Conservation (phyloP, 495 filamentous ascomycete species). For the Massariosphaeria phaeospora region DNA sequence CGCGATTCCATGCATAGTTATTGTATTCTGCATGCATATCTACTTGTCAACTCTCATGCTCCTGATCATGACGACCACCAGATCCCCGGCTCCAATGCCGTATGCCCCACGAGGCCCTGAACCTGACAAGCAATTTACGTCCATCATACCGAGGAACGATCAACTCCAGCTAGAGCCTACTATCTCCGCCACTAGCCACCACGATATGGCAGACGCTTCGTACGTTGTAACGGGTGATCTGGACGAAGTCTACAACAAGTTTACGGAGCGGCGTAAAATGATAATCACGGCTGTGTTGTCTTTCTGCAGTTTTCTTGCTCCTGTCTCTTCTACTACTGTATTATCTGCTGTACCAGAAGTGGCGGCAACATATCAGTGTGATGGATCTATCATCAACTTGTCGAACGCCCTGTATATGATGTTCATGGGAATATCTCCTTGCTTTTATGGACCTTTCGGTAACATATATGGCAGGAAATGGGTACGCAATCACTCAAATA, state of each 20-base stretch:
- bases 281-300: slow-evolving; percentile 60
- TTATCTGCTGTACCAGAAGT: slow-evolving; percentile 67
- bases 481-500: slow-evolving; percentile 41
- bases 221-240: slow-evolving; percentile 19
- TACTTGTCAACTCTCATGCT: slow-evolving; percentile 2
- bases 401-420: slow-evolving; percentile 65
- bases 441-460: slow-evolving; percentile 63
- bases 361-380: slow-evolving; percentile 56
- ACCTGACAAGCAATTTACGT: slow-evolving; percentile 20
- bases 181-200: slow-evolving; percentile 21
- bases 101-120: slow-evolving; percentile 1
- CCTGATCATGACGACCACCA: slow-evolving; percentile 12
- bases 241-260: slow-evolving; percentile 51
- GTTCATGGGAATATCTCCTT: slow-evolving; percentile 64
- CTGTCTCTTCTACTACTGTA: slow-evolving; percentile 63
- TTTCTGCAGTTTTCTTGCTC: slow-evolving; percentile 63
- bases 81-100: not conserved
- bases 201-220: slow-evolving; percentile 27
- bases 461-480: slow-evolving; percentile 61
- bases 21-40: no score
- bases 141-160: slow-evolving; percentile 14
- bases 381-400: slow-evolving; percentile 61
- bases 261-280: slow-evolving; percentile 53
- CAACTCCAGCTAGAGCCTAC: slow-evolving; percentile 23
- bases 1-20: no score